Conservation (phyloP, 1,284 basidiomycete genomes). For the Rhodotorula sp. region DNA sequence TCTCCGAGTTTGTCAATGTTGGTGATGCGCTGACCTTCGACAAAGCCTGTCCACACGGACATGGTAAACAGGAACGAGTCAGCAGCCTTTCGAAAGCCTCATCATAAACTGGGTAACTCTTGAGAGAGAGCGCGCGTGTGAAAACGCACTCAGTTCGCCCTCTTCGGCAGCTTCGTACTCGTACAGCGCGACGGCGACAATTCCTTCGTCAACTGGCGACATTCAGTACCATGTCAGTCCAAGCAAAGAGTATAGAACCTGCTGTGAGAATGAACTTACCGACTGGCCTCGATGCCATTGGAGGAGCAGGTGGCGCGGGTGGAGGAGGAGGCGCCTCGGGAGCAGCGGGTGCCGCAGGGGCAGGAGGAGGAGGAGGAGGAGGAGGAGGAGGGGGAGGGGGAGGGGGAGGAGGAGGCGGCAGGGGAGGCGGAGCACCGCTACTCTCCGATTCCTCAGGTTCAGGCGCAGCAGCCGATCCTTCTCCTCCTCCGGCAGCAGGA, state of each 20-base stretch:
- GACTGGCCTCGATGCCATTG: constrained; percentile 46
- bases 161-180: constrained; percentile 83
- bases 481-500: not conserved
- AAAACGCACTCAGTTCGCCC: constrained; percentile 64
- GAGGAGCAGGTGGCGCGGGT: constrained; percentile 52
- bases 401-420: constrained; percentile 39
- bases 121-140: no score
- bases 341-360: constrained; percentile 41
- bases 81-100: not conserved
- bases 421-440: constrained; percentile 35
- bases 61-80: not conserved
- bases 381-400: constrained; percentile 34
- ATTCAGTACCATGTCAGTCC: not conserved
- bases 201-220: constrained; percentile 52
- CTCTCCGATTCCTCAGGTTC: not conserved
- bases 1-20: constrained; percentile 61
- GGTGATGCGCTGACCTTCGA: constrained; percentile 71
- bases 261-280: constrained; percentile 48
- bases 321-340: constrained; percentile 48
- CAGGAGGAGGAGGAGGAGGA: constrained; percentile 41
- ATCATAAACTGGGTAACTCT: not conserved
- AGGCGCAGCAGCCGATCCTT: constrained; percentile 41
- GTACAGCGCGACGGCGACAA: constrained; percentile 68
- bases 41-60: constrained; percentile 60
- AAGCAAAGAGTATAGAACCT: constrained; percentile 5